Conservation (phyloP, 2,329 filamentous ascomycete species). For the Alternaria ventricosa region DNA sequence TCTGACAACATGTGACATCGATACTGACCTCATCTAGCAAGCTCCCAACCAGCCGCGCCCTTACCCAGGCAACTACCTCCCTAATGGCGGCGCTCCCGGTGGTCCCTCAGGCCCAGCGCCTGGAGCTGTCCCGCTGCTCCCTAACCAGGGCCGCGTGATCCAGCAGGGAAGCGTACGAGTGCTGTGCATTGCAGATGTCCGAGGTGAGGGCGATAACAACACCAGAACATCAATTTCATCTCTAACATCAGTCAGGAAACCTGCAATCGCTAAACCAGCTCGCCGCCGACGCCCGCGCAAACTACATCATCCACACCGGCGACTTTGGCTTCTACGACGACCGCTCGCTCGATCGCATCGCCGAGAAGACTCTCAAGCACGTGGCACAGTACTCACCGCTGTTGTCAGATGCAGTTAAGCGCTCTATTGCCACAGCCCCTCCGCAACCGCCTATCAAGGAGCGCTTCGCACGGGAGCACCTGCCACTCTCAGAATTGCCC, state of each 20-base stretch:
- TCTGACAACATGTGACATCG: constrained; percentile 12
- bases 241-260: constrained; percentile 71
- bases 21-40: constrained; percentile 50
- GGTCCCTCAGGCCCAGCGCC: constrained; percentile 52
- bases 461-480: constrained; percentile 79
- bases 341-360: constrained; percentile 92
- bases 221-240: no score
- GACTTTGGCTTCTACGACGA: constrained; percentile 99
- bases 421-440: constrained; percentile 70
- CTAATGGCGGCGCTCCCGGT: constrained; percentile 53
- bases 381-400: constrained; percentile 98
- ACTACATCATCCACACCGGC: constrained; percentile 98
- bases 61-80: constrained; percentile 56
- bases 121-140: constrained; percentile 56
- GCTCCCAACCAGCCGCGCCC: constrained; percentile 59
- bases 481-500: constrained; percentile 91
- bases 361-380: constrained; percentile 98
- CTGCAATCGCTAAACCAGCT: constrained; percentile 94
- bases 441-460: constrained; percentile 77
- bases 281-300: constrained; percentile 89
- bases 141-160: constrained; percentile 61
- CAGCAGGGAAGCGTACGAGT: constrained; percentile 57
- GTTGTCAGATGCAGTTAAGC: constrained; percentile 77
- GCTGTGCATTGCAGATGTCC: constrained; percentile 60
- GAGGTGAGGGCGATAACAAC: constrained; percentile 48